phyloP scores from a whole-genome alignment of 2,329 filamentous ascomycete species.

The Pleurostoma richardsiae region DNA sequence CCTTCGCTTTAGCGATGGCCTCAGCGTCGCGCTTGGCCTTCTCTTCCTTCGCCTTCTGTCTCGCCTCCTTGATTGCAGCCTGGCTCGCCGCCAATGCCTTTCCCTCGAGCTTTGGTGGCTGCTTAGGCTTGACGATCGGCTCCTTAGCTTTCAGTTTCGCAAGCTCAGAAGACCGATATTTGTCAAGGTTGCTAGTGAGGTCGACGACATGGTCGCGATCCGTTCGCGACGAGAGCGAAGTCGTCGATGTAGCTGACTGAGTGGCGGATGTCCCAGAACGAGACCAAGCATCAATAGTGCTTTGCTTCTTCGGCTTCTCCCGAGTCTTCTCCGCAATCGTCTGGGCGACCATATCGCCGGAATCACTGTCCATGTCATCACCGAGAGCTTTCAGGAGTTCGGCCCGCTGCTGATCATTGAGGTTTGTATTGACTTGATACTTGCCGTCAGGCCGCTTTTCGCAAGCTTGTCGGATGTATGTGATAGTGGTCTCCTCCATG shows the following conservation, averaged over 20 bases:
- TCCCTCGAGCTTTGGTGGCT: slow-evolving; percentile 16
- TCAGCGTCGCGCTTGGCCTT: slow-evolving; percentile 68
- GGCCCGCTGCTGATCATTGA: slow-evolving; percentile 77
- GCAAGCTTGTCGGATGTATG: slow-evolving; percentile 62
- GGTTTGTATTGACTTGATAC: slow-evolving; percentile 67
- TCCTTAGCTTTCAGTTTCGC: slow-evolving; percentile 37
- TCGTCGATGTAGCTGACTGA: slow-evolving; percentile 15
- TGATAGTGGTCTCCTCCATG: slow-evolving; percentile 55
- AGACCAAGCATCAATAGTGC: slow-evolving; percentile 57
- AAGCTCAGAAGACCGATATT: slow-evolving; percentile 31
- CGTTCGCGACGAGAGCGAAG: slow-evolving; percentile 9
- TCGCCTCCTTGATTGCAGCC: slow-evolving; percentile 64
- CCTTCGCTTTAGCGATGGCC: slow-evolving; percentile 65
- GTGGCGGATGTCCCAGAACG: slow-evolving; percentile 35
- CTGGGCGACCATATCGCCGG: background rate
- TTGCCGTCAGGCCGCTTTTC: slow-evolving; percentile 52
- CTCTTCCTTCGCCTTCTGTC: slow-evolving; percentile 70
- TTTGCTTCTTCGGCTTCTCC: slow-evolving; percentile 48
- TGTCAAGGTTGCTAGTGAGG: slow-evolving; percentile 39
- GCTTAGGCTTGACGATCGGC: slow-evolving; percentile 30
- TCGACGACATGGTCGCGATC: slow-evolving; percentile 36
- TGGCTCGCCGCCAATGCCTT: slow-evolving; percentile 32
- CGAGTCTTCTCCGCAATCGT: slow-evolving; percentile 12
- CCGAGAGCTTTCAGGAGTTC: slow-evolving; percentile 65
- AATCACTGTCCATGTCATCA: slow-evolving; percentile 47